A percentile compares a stretch with the other conserved stretches of the same genome.
Conservation (phyloP, 2,329 filamentous ascomycete genomes). For the Trichoderma sp. region DNA sequence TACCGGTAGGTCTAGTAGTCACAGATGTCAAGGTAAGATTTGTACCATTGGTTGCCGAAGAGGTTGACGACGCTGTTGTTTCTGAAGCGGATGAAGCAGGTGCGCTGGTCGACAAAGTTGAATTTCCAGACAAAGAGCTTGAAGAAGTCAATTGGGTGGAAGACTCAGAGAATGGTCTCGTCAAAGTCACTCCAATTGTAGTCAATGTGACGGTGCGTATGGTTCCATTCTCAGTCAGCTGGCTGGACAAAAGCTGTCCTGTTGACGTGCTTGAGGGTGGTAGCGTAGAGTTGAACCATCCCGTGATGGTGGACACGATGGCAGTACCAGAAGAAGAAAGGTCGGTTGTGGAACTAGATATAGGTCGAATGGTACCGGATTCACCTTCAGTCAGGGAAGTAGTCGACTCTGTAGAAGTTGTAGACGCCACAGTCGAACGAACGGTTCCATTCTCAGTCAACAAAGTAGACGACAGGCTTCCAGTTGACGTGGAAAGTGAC, state of each 20-base stretch:
- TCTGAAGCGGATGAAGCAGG: background rate
- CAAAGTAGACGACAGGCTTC: background rate
- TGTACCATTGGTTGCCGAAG: background rate
- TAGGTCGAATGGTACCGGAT: slow-evolving; percentile 11
- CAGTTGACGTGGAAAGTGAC: background rate
- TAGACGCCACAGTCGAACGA: background rate
- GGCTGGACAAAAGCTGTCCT: background rate
- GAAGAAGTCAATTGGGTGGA: background rate
- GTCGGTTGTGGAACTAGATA: background rate
- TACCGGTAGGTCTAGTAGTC: background rate
- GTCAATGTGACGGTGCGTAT: background rate
- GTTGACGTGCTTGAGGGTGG: background rate
- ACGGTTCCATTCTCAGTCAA: background rate
- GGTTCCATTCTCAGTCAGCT: slow-evolving; percentile 1
- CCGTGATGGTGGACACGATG: background rate
- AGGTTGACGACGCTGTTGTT: background rate
- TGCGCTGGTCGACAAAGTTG: background rate
- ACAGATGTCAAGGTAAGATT: slow-evolving; percentile 9
- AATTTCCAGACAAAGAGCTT: background rate
- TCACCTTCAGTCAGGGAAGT: background rate
- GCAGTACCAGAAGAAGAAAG: background rate
- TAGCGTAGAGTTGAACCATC: background rate
- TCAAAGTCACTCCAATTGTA: background rate
- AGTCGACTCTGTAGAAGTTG: background rate
- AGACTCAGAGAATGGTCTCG: background rate